Base-by-base conservation (phyloP, 495 filamentous ascomycete species). In the Diplogelasinospora grovesii region DNA sequence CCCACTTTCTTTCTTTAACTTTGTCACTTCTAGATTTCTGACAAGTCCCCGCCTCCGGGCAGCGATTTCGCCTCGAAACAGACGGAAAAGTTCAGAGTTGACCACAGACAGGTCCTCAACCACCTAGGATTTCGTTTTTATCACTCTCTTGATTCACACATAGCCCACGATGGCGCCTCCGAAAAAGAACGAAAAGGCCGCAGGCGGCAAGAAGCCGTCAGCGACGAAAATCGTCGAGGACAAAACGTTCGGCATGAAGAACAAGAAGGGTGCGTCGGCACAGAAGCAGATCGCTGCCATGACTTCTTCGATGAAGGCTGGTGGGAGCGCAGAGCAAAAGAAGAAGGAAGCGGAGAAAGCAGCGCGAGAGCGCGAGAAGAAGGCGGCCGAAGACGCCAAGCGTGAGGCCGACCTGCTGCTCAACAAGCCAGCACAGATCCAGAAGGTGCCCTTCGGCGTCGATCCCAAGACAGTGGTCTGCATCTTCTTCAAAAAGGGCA, bases 241-340 rank as follows among this genome's bases (percentile, higher is more conserved):
- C 73, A 93, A 92, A 74, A 95, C 92, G 39, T 98, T 98, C 74
- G 92, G 92, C 50, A 94, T 98, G 89, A 98, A 98, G 73, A 98
- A 98, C 60, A 97, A 99, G 80, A 96, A 95, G 78, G 92, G 92
- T 48, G 80, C 77, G 36, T 81, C 75, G 32, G 89, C 86, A 43
- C 86, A 95, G 70, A 92, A 82, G 57, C 77, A 85, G 44, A 97
- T 99, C 44, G 82, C 83, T 41, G 82, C 84, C 50, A 68, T 98
- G 45, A 65, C 83, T 51, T 74, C 78, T 25, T 81, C 87, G 56
- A 77, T 78, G 36, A 73, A 79, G 41, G 69, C 75, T 32, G 80
- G 79, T 57, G 85, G 88, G 37, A 81, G 71, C 11, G 77, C 85
- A 31, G 89, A 94, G 42, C 79, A 89, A 61, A 99, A 95, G 70